Base-by-base conservation (phyloP, 768 basidiomycete genomes). In the Pholiota molesta region DNA sequence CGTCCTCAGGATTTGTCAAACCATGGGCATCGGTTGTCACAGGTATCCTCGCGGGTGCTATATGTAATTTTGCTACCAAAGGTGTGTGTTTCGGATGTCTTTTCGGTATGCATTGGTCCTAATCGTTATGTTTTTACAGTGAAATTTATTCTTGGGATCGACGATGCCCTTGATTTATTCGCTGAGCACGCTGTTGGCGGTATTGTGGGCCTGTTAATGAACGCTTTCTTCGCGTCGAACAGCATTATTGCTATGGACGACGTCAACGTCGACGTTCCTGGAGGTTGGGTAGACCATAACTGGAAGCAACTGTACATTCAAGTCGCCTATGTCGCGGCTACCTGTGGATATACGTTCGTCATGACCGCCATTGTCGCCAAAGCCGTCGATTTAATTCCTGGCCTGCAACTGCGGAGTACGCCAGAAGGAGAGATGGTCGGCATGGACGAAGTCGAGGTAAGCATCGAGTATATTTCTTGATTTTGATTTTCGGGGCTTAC, bases 161-260 rank as follows among this genome's bases (percentile, higher is more conserved):
- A 97, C 71, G 95, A 97, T 69, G 87, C 94, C 0, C 88, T 97
- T 54, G 95, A 98, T 81, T 83, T 95, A 49, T 96, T 94, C 72
- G 94, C 95, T 17, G 88, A 93, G 68, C 95, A 97, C 78, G 95
- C 90, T 39, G 77, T 96, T 42, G 94, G 93, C 7, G 92, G 94
- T 26, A 85, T 92, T 42, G 75, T 92, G 55, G 95, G 93, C 45
- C 80, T 92, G 16, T 71, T 93, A 52, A 65, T 82, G 65, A 94
- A 91, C 60, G 93, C 77, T 16, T 81, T 95, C 67, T 94, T 95
- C 67, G 94, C 89, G 16, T 85, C 89, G 21, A 75, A 76, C 5
- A 75, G 77, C 7, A 79, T 95, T 54, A 87, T 89, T 23, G 78
- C 79, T 14, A 78, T 92, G 62, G 93, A 95, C 68, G 91, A 85